Base-by-base conservation (phyloP, 768 basidiomycete species). In the Guyanaporus albipodus region DNA sequence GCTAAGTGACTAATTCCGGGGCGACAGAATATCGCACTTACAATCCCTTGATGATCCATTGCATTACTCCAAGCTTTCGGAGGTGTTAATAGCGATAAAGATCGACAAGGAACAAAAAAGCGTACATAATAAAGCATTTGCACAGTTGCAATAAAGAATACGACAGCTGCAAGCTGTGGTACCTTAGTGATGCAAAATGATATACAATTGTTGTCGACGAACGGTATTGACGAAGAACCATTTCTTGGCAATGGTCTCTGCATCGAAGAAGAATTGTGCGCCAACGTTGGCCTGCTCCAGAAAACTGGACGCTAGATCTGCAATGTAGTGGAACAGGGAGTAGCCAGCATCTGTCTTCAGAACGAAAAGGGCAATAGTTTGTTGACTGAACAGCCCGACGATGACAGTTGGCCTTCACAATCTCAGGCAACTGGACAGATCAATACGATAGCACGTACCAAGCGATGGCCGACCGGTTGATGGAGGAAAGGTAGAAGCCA, bases 101-200 rank as follows among this genome's bases (percentile, higher is more conserved):
- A 19, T 36, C 18, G 4, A 50, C 5, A 12, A 22, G 18, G 8
- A 33, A n/a, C 12, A 36, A 21, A 26, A n/a, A n/a, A 11, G 51
- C 55, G 21, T 49, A 58, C 68, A 51, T 92, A 87, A 71, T 91
- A 93, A 68, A 90, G 65, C 87, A 92, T 91, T 67, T 93, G 90
- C 44, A 93, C 80, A 54, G 90, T 86, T 22, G 92, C 91, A 56
- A 96, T 79, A 75, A 96, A 96, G 76, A 95, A 95, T 61, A 96
- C 90, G 65, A 95, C 87, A 17, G 85, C 77, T 9, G 77, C 59
- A 32, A 92, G 78, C 79, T 87, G 58, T 21, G 22, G 29, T 15
- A 15, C 12, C 32, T 59, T 43, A 63, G 44, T 43, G 23, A 53
- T 50, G 42, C 43, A 49, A 47, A 50, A 44, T 57, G 1, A 12